Conservation (phyloP, 2,329 filamentous ascomycete genomes). For the Raffaelea albimanens region DNA sequence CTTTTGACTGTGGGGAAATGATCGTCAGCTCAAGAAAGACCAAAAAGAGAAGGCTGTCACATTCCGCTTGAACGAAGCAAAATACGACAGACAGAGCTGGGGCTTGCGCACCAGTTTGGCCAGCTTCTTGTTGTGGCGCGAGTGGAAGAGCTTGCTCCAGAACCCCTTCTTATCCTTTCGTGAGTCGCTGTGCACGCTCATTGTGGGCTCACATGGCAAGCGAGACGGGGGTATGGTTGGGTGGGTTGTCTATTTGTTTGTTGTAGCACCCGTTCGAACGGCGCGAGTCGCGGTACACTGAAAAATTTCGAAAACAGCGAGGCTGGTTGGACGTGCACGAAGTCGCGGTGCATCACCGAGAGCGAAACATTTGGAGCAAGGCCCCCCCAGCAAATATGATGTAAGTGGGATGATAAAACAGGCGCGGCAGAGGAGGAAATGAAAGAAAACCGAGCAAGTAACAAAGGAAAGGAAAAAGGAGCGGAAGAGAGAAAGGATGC, state of each 20-base stretch:
- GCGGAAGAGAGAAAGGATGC: too few species aligned
- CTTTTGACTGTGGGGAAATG: neutral
- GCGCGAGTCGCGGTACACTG: neutral
- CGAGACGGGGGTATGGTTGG: neutral
- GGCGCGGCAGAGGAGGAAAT: neutral
- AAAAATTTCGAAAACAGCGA: neutral
- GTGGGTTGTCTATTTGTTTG: neutral
- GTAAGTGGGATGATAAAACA: neutral
- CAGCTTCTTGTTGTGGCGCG: conserved; percentile 29
- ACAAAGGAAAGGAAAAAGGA: neutral
- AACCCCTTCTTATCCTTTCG: conserved; percentile 37
- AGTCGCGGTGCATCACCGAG: too few species aligned
- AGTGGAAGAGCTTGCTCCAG: conserved; percentile 38
- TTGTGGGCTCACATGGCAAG: conserved; percentile 2
- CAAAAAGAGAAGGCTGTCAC: neutral
- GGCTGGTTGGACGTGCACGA: neutral
- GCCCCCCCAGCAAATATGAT: too few species aligned
- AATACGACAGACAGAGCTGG: too few species aligned
- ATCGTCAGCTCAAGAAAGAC: neutral
- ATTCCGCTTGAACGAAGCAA: too few species aligned
- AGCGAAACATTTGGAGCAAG: too few species aligned
- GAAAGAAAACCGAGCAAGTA: neutral
- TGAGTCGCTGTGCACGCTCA: conserved; percentile 23
- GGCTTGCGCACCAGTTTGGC: conserved; percentile 24
- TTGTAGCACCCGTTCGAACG: neutral